Percentiles rank a stretch among this genome's conserved stretches.
Evolutionary conservation across 2,329 filamentous ascomycete genomes (phyloP).

Genomic region (Ascochyta koolunga): DNA sequence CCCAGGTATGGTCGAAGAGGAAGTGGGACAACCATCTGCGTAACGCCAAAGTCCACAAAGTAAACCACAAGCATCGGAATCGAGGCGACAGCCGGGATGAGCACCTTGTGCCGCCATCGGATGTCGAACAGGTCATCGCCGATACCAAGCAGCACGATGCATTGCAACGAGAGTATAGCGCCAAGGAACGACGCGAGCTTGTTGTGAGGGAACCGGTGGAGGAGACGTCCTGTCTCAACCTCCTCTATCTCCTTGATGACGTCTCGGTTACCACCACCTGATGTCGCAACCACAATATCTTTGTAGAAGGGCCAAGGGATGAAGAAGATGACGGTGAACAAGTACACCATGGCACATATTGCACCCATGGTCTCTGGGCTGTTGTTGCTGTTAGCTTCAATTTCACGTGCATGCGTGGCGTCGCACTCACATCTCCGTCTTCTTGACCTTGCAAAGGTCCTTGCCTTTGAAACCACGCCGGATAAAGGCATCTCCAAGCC

Average conservation of each 20-base stretch:
- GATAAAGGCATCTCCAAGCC: constrained; percentile 90
- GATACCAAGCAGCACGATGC: constrained; percentile 87
- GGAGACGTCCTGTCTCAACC: constrained; percentile 79
- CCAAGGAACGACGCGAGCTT: constrained; percentile 97
- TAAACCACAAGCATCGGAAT: constrained; percentile 96
- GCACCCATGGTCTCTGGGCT: constrained; percentile 96
- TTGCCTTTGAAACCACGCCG: constrained; percentile 85
- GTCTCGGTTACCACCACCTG: constrained; percentile 89
- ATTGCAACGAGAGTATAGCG: constrained; percentile 89
- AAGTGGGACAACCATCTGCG: constrained; percentile 88
- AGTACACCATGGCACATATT: constrained; percentile 88
- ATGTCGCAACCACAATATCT: constrained; percentile 93
- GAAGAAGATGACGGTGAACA: constrained; percentile 87
- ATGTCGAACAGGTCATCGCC: constrained; percentile 98
- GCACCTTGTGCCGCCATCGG: constrained; percentile 97
- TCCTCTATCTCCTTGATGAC: constrained; percentile 75
- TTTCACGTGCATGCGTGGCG: background rate
- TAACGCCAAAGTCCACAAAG: constrained; percentile 98
- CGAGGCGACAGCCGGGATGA: constrained; percentile 92
- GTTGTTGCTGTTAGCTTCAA: constrained; percentile 26
- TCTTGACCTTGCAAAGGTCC: constrained; percentile 80
- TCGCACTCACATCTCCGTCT: constrained; percentile 71
- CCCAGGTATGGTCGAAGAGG: constrained; percentile 85
- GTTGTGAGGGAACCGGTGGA: constrained; percentile 92
- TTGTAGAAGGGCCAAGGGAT: constrained; percentile 98